A percentile compares a stretch with the other conserved stretches of the same genome.
Conservation (phyloP, 306 rosid species). For the Fragaria nilgerrensis region DNA sequence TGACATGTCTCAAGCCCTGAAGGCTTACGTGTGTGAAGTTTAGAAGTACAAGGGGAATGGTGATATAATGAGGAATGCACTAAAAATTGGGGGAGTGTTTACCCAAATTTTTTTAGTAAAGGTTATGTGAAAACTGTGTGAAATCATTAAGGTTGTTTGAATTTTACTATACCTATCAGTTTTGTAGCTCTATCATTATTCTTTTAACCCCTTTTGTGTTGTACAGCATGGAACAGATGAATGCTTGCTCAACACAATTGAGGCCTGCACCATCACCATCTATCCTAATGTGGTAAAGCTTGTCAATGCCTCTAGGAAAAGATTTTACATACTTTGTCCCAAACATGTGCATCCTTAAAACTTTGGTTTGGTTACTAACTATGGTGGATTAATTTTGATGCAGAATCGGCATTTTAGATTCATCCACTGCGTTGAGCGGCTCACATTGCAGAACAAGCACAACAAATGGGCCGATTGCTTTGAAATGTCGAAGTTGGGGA, state of each 20-base stretch:
- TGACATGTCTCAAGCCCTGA: too few species aligned
- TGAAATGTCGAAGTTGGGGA: constrained; percentile 50
- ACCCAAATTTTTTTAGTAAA: background rate
- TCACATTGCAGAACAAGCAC: constrained; percentile 41
- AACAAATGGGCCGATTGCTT: constrained; percentile 68
- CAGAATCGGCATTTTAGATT: constrained; percentile 63
- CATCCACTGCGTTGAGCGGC: constrained; percentile 60
- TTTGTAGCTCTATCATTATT: background rate
- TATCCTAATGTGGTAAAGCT: constrained; percentile 67
- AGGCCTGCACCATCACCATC: constrained; percentile 68
- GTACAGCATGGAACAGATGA: constrained; percentile 90
- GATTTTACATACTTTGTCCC: background rate
- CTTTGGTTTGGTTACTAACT: background rate
- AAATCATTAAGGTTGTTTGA: background rate
- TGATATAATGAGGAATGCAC: too few species aligned
- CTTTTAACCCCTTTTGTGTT: background rate
- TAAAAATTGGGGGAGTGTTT: background rate
- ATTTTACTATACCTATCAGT: too few species aligned
- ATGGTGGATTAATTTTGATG: background rate
- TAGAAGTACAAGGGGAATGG: too few species aligned
- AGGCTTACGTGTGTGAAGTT: too few species aligned
- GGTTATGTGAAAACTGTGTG: background rate
- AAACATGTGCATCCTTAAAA: background rate
- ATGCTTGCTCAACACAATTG: constrained; percentile 71
- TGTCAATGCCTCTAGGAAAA: background rate